phyloP scores from a whole-genome alignment of 768 basidiomycete genomes.

The Amanita subjunquillea region DNA sequence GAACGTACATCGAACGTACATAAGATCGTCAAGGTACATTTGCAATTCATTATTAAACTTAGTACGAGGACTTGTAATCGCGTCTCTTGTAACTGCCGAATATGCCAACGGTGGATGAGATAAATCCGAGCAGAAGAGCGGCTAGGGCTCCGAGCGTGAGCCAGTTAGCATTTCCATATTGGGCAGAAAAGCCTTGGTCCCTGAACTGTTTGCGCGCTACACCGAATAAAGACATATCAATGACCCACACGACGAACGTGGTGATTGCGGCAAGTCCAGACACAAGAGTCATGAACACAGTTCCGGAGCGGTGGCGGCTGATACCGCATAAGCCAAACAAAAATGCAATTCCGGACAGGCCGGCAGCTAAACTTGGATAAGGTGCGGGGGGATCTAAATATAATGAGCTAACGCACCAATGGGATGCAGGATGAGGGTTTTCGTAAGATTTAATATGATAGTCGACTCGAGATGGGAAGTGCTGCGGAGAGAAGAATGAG shows the following conservation, averaged over 20 bases:
- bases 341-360: conserved; percentile 52
- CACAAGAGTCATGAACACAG: conserved; percentile 67
- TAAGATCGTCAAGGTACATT: not conserved
- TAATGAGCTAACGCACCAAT: conserved; percentile 37
- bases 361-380: conserved; percentile 34
- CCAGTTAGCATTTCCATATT: conserved; percentile 80
- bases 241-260: conserved; percentile 59
- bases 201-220: conserved; percentile 52
- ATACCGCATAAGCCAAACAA: conserved; percentile 62
- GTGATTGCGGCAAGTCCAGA: conserved; percentile 56
- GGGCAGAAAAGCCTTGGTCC: conserved; percentile 33
- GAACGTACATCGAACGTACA: too few species aligned
- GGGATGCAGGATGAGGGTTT: conserved; percentile 68
- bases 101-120: conserved; percentile 52
- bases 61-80: conserved; percentile 7
- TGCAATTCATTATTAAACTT: not conserved
- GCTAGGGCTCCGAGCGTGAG: conserved; percentile 65
- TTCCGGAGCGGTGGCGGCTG: conserved; percentile 56
- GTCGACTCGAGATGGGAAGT: conserved; percentile 35
- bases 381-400: conserved; percentile 1
- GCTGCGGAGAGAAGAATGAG: conserved; percentile 16
- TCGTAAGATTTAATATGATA: conserved; percentile 61
- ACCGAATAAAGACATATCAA: conserved; percentile 77
- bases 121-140: conserved; percentile 57
- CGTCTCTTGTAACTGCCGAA: conserved; percentile 54